Evolutionary conservation across 2,329 filamentous ascomycete species (phyloP).

Genomic region (Cucurbitaria berberidis): DNA sequence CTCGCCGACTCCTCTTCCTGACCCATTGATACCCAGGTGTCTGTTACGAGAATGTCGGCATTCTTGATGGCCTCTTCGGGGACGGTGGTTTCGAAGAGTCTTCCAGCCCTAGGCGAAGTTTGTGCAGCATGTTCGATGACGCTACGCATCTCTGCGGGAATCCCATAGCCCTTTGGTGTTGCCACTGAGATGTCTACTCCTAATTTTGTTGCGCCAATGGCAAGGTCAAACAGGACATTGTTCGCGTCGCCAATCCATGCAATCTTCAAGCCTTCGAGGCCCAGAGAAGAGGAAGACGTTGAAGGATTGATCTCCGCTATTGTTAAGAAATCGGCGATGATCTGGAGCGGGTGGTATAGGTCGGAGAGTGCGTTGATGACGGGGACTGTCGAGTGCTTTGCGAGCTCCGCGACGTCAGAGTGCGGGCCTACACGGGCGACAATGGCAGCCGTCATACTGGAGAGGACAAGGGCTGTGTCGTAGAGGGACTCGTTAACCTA

Average conservation of each 20-base stretch:
- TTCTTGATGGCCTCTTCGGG: slow-evolving; percentile 85
- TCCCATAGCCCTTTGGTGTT: slow-evolving; percentile 82
- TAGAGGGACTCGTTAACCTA: slow-evolving; percentile 92
- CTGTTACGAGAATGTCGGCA: slow-evolving; percentile 90
- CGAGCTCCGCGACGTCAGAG: slow-evolving; percentile 56
- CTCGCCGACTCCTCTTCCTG: slow-evolving; percentile 85
- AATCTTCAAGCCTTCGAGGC: slow-evolving; percentile 83
- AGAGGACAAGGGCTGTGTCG: slow-evolving; percentile 90
- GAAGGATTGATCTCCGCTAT: slow-evolving; percentile 78
- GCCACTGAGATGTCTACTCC: slow-evolving; percentile 87
- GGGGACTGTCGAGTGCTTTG: slow-evolving; percentile 56
- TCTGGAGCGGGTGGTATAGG: slow-evolving; percentile 92
- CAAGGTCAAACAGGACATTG: slow-evolving; percentile 94
- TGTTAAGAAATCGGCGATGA: slow-evolving; percentile 91
- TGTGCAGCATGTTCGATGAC: slow-evolving; percentile 72
- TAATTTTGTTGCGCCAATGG: slow-evolving; percentile 84
- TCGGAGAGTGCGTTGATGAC: slow-evolving; percentile 73
- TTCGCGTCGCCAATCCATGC: slow-evolving; percentile 98
- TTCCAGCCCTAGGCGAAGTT: slow-evolving; percentile 64
- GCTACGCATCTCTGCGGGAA: slow-evolving; percentile 74
- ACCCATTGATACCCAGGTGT: slow-evolving; percentile 99
- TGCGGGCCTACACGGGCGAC: slow-evolving; percentile 61
- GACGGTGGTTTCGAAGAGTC: slow-evolving; percentile 74
- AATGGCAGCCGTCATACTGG: slow-evolving; percentile 66
- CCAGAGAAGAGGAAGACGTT: slow-evolving; percentile 59